Conservation (phyloP, 129 eudicot species). For the Scalesia atractyloides region DNA sequence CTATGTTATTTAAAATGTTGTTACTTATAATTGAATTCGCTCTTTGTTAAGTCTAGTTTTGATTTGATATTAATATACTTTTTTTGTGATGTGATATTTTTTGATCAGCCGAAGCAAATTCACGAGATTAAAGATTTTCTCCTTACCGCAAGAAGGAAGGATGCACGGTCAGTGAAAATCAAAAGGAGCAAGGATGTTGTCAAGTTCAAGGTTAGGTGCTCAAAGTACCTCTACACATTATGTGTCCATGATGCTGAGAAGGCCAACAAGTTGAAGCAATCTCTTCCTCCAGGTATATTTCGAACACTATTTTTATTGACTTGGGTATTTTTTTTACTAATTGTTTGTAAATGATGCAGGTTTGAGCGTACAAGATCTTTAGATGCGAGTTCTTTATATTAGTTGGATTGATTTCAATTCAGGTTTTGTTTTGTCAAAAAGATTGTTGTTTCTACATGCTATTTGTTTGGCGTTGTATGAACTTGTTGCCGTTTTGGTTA, state of each 20-base stretch:
- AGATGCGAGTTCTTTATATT: neutral
- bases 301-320: neutral
- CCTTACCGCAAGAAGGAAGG: slow-evolving; percentile 53
- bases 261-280: slow-evolving; percentile 52
- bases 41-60: neutral
- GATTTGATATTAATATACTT: neutral
- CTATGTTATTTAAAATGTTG: neutral
- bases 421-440: neutral
- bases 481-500: neutral
- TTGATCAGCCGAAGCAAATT: slow-evolving; percentile 49
- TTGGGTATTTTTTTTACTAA: neutral
- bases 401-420: neutral
- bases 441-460: neutral
- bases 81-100: neutral
- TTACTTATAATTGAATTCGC: neutral
- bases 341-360: slow-evolving; percentile 33
- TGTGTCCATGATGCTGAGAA: slow-evolving; percentile 49
- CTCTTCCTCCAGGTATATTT: slow-evolving; percentile 49
- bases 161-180: slow-evolving; percentile 52
- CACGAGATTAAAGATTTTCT: slow-evolving; percentile 55
- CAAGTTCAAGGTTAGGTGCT: slow-evolving; percentile 54
- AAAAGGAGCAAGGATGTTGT: slow-evolving; percentile 47
- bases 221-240: slow-evolving; percentile 48
- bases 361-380: slow-evolving; percentile 50
- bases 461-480: neutral